Base-by-base conservation (phyloP, 1,284 basidiomycete species). In the Amylostereum areolatum region DNA sequence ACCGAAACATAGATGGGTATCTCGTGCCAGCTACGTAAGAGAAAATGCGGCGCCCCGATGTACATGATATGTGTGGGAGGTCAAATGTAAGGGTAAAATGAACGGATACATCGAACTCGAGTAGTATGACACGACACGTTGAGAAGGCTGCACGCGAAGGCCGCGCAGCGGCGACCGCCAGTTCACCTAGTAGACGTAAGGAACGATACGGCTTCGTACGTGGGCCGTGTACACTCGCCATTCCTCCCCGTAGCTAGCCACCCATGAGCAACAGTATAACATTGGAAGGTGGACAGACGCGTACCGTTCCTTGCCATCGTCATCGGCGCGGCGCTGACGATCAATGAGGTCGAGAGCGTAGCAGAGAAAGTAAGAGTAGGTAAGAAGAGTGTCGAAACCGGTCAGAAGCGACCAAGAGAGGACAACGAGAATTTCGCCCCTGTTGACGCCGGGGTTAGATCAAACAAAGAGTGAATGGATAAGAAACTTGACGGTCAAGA, bases 291-390 rank as follows among this genome's bases (percentile, higher is more conserved):
- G 25, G 51, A 30, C 46, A n/a, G n/a, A n/a, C n/a, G n/a, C n/a
- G 48, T 56, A 91, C 89, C 97, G 97, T 62, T 84, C 78, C 64
- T 81, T 75, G 68, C 97, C 99, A 27, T 85, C 84, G 64, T 95
- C 92, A 59, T 98, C 95, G 65, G 99, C 97, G 36, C 97, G 79
- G 52, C 73, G 73, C 69, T 97, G 92, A 49, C 97, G 77, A 68
- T 99, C 97, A 28, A 94, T 74, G 52, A 99, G 84, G 29, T 99
- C 81, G 24, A 97, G 80, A 5, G 81, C 76, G 62, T 99, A 99
- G 73, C 95, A 95, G 54, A 75, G 67, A 39, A 92, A 80, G 66
- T 99, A 99, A 72, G 96, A 99, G 73, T 99, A 99, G 3, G 96
- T 94, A 62, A 99, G 78, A 5, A 95, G 95, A 0, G 92, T 93